Evolutionary conservation across 345 rosid genomes (phyloP), one percentile per base, ranked within the genome.

Genomic region (Salix udensis): DNA sequence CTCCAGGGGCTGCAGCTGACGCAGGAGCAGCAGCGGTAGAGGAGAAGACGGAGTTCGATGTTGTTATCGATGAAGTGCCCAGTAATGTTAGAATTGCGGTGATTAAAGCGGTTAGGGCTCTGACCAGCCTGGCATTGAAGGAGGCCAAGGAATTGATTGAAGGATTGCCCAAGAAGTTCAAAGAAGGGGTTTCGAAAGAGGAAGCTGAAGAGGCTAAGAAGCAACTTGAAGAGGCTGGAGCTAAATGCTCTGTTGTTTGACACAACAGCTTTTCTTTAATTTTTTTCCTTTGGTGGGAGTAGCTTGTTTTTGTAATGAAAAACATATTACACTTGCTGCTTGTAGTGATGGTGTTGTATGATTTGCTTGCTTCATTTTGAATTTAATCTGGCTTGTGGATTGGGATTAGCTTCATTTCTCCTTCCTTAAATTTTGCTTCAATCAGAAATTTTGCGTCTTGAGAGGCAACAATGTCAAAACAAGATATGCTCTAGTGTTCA

Each of bases 121-220:
- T 88, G 83, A 91, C 97, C 34, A 92, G 75, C 84, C 83, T 94
- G 91, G 94, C 93, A 0, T 82, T 94, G 82, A 92, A 94, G 83
- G 98, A 94, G 73, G 97, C 98, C 1, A 92, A 94, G 62, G 98
- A 92, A 2, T 80, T 94, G 39, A 89, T 92, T 19, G 97, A 92
- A 77, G 97, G 97, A 2, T 81, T 94, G 77, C 98, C 98, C 0
- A 92, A 92, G 91, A 94, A 92, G 84, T 89, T 94, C 18, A 94
- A 90, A 60, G 98, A 87, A 58, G 93, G 94, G 0, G 82, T 83
- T 4, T 82, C 92, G 0, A 91, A 90, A 73, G 98, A 94, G 7
- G 98, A 92, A 74, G 97, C 98, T 0, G 98, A 94, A 66, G 91
- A 88, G 6, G 95, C 95, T 8, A 94, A 90, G 94, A 91, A 89